Base-by-base conservation (phyloP, 177 flowering plant genomes). In the Vitis hybrid region DNA sequence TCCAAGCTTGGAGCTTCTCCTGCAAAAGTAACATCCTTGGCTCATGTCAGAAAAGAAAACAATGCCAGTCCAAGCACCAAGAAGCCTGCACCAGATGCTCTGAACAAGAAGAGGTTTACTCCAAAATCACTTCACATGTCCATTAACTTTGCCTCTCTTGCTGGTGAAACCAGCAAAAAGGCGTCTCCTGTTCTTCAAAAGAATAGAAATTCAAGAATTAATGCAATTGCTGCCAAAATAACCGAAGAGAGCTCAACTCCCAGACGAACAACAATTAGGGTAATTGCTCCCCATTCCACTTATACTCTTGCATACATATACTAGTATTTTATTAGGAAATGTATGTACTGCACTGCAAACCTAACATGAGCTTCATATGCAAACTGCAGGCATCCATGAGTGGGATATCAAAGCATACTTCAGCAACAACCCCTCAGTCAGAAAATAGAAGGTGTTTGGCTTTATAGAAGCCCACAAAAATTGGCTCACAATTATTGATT, bases 71-170 rank as follows among this genome's bases (percentile, higher is more conserved):
- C 75, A 31, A 75, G 49, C 50, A 63, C 73, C 53, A 81, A 73
- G 66, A 78, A 71, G 60, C n/a, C 61, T 29, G 71, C 73, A 61
- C 74, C 59, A 50, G 77, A 78, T 52, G 54, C 65, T 9, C 49
- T 59, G 54, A 73, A 78, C 57, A 83, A 78, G 63, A 84, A 68
- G 74, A 76, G 72, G 75, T 66, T 73, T 20, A 71, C 73, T 31
- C 75, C 83, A 71, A 87, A 71, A 68, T 77, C 88, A 10, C 76
- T 88, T 67, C 87, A 88, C 68, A 82, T 84, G 90, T 90, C 95
- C 7, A 73, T 87, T 66, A 83, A 74, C 79, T 80, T 82, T 16
- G 59, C 76, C 71, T 76, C 87, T 74, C 63, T 45, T 58, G 60
- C 68, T 55, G 68, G 52, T 22, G 79, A 75, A 72, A 71, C 70